A percentile compares a stretch with the other conserved stretches of the same genome.
Evolutionary conservation across 164 flowering plant genomes (phyloP).

Genomic region (Piper longum): DNA sequence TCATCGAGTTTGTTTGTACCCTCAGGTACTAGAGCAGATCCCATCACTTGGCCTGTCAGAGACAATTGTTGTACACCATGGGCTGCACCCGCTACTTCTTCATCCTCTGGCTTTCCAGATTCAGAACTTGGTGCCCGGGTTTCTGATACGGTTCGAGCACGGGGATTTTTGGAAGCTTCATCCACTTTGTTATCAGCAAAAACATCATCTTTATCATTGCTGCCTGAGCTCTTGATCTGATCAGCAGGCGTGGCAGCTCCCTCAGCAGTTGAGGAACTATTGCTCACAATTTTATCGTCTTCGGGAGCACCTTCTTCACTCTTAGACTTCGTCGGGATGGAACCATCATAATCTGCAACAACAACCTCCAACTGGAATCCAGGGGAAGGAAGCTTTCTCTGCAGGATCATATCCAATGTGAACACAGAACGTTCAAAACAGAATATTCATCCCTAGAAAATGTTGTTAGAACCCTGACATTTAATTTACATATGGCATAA

Average conservation of each 20-base stretch:
- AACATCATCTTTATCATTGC: conserved; percentile 65
- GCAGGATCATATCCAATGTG: conserved; percentile 11
- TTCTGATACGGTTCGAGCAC: conserved; percentile 12
- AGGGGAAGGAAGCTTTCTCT: conserved; percentile 97
- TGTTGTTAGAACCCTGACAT: too few species aligned
- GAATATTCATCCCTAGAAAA: neutral
- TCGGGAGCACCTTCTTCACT: conserved; percentile 21
- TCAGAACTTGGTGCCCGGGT: conserved; percentile 10
- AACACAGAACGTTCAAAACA: too few species aligned
- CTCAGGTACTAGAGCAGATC: conserved; percentile 7
- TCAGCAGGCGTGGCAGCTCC: conserved; percentile 14
- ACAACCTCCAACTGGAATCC: conserved; percentile 95
- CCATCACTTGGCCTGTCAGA: conserved; percentile 17
- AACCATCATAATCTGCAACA: conserved; percentile 50
- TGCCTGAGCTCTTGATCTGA: conserved; percentile 23
- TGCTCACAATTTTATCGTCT: conserved; percentile 32
- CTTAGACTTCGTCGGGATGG: conserved; percentile 17
- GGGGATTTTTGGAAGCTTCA: conserved; percentile 31
- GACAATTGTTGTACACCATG: conserved; percentile 38
- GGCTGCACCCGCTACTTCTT: conserved; percentile 27
- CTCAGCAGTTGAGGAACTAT: conserved; percentile 18
- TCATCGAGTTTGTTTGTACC: conserved; percentile 23
- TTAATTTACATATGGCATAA: too few species aligned
- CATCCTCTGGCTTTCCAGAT: conserved; percentile 16
- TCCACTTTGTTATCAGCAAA: conserved; percentile 78